Evolutionary conservation across 2,329 filamentous ascomycete genomes (phyloP).

Genomic region (Apiospora phragmitis): DNA sequence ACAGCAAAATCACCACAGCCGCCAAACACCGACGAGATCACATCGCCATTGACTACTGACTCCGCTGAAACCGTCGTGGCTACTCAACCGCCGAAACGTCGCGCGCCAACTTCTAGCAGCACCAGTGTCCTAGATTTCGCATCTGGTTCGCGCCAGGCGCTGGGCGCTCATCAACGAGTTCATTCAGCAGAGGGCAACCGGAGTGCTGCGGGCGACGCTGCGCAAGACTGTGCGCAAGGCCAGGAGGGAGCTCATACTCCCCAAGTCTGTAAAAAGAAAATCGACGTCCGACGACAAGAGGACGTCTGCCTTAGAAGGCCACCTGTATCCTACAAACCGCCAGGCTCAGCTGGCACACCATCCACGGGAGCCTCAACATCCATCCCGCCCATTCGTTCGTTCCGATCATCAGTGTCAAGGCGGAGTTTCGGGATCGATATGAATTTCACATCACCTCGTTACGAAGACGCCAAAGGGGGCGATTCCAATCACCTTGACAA

Average conservation of each 20-base stretch:
- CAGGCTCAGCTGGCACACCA: conserved; percentile 29
- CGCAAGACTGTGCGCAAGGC: conserved; percentile 28
- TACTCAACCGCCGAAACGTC: conserved; percentile 36
- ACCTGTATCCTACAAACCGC: conserved; percentile 52
- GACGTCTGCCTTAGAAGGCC: conserved; percentile 41
- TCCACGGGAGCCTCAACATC: conserved; percentile 30
- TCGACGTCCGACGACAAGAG: conserved; percentile 49
- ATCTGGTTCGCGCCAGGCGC: conserved; percentile 6
- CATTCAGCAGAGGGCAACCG: conserved; percentile 19
- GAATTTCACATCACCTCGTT: conserved; percentile 44
- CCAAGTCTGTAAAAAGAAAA: conserved; percentile 44
- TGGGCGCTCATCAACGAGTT: conserved; percentile 15
- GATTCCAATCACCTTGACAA: conserved; percentile 49
- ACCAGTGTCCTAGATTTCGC: conserved; percentile 15
- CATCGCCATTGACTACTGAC: conserved; percentile 20
- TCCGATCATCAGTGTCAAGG: conserved; percentile 58
- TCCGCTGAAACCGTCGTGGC: conserved; percentile 30
- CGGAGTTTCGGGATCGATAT: conserved; percentile 56
- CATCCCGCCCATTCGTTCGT: conserved; percentile 56
- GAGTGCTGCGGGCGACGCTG: conserved; percentile 30
- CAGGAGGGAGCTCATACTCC: conserved; percentile 49
- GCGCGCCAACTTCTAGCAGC: conserved; percentile 39
- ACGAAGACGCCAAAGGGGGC: conserved; percentile 42
- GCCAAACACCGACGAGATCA: not conserved
- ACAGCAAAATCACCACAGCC: not conserved